phyloP scores from a whole-genome alignment of 2,329 filamentous ascomycete genomes.

The Sporothrix pseudoabietina region DNA sequence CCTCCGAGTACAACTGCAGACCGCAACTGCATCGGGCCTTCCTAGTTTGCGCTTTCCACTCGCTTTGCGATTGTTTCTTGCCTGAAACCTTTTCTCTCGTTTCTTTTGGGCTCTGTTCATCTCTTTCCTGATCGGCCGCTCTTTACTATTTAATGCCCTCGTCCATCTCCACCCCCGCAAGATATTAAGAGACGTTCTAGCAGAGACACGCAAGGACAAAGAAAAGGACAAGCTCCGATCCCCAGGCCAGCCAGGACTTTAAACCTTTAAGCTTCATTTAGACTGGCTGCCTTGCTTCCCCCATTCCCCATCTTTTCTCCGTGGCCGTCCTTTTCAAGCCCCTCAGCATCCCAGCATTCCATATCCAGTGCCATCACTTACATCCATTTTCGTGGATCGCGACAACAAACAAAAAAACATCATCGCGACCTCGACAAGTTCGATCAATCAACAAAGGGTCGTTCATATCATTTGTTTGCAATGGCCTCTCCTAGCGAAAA shows the following conservation, averaged over 20 bases:
- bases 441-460: neutral
- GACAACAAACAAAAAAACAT: neutral
- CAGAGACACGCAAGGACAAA: neutral
- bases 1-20: neutral
- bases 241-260: neutral
- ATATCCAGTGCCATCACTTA: neutral
- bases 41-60: neutral
- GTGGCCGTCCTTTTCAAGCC: neutral
- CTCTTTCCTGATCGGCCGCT: neutral
- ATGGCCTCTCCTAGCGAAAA: neutral
- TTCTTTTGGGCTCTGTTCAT: neutral
- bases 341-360: neutral
- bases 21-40: slow-evolving; percentile 4
- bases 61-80: neutral
- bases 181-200: neutral
- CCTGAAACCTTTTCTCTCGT: neutral
- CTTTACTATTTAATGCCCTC: slow-evolving; percentile 16
- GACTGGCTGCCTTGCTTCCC: neutral
- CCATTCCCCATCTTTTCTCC: neutral
- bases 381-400: neutral
- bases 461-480: neutral
- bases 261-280: slow-evolving; percentile 8
- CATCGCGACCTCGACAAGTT: neutral
- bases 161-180: slow-evolving; percentile 9
- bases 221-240: neutral